A percentile compares a stretch with the other conserved stretches of the same genome.
phyloP scores from a whole-genome alignment of 176 grass and related monocot genomes.

The Stipa capillata region DNA sequence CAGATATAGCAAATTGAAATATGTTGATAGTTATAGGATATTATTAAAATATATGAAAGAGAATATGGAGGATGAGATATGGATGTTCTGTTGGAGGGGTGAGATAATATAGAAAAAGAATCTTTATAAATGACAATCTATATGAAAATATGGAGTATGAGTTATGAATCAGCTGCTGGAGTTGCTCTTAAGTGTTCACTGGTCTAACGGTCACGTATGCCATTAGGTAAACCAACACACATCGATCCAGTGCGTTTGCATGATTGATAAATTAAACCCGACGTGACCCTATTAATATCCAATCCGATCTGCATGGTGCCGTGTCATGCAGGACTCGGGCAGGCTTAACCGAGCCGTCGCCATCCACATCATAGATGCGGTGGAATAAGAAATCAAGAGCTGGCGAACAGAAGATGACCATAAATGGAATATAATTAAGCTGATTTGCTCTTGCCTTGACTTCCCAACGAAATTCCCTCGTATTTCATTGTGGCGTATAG shows the following conservation, averaged over 20 bases:
- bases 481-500: too few species aligned
- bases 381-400: not conserved
- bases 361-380: not conserved
- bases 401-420: not conserved
- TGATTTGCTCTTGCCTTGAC: slow-evolving; percentile 27
- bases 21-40: too few species aligned
- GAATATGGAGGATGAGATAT: too few species aligned
- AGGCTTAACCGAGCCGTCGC: slow-evolving; percentile 9
- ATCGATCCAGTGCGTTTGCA: not conserved
- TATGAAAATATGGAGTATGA: too few species aligned
- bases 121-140: too few species aligned
- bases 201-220: not conserved
- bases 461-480: not conserved
- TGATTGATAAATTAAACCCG: not conserved
- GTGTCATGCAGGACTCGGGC: not conserved
- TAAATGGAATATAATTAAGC: not conserved
- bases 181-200: not conserved
- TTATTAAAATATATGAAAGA: too few species aligned
- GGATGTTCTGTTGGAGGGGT: too few species aligned
- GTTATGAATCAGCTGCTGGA: too few species aligned
- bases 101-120: too few species aligned
- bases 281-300: not conserved
- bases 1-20: too few species aligned
- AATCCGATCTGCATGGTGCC: not conserved
- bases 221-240: slow-evolving; percentile 1